Conservation (phyloP, 257 asterid genomes). For the Fraxinus quadrangulata region DNA sequence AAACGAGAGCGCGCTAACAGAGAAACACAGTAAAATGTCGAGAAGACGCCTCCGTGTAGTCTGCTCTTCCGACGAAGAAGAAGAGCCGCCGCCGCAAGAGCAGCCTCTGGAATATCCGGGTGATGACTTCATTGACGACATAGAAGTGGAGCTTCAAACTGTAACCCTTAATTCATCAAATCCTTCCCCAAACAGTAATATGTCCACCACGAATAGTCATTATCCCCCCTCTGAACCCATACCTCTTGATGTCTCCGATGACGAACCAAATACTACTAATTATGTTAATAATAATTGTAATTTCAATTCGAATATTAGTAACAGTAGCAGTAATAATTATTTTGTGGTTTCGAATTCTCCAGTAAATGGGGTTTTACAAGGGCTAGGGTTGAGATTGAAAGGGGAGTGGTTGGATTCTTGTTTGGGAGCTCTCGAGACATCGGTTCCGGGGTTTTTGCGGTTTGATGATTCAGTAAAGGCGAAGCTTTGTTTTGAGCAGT, state of each 20-base stretch:
- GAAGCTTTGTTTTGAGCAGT: constrained; percentile 75
- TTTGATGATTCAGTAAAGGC: constrained; percentile 64
- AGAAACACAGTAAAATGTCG: constrained; percentile 32
- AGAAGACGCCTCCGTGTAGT: constrained; percentile 64
- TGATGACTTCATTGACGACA: constrained; percentile 35
- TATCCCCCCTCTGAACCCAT: constrained; percentile 37
- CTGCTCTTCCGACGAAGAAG: constrained; percentile 69
- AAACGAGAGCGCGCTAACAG: not conserved
- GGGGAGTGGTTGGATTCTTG: constrained; percentile 81
- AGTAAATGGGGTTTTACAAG: constrained; percentile 48
- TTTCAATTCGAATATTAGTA: constrained; percentile 20
- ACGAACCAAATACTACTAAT: constrained; percentile 23
- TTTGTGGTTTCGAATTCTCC: constrained; percentile 44
- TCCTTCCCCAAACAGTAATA: constrained; percentile 39
- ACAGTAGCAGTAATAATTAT: not conserved
- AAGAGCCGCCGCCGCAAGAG: constrained; percentile 29
- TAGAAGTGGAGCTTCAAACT: constrained; percentile 58
- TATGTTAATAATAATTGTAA: not conserved
- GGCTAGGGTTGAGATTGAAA: constrained; percentile 59
- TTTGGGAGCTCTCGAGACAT: constrained; percentile 48
- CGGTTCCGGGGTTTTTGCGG: constrained; percentile 48
- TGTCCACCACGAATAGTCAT: constrained; percentile 21
- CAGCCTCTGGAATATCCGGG: constrained; percentile 38
- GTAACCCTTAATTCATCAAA: constrained; percentile 64
- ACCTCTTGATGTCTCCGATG: constrained; percentile 57